Percentiles rank a stretch among this genome's conserved stretches.
Conservation (phyloP, 495 filamentous ascomycete genomes). For the Usnea hakonensis region DNA sequence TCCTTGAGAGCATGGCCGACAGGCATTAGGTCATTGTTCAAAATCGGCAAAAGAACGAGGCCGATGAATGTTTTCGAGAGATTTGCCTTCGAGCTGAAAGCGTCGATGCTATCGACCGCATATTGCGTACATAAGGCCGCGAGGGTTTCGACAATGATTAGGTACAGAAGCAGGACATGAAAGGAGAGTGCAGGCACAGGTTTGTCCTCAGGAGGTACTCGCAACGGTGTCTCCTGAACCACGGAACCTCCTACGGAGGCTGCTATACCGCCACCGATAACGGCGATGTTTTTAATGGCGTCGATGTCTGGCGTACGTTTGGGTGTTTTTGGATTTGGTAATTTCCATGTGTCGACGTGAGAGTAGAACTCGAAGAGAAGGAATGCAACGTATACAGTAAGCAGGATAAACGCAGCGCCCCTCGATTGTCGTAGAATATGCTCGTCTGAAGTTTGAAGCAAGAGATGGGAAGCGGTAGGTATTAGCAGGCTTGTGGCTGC, state of each 20-base stretch:
- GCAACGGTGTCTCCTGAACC: not conserved
- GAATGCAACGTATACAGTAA: not conserved
- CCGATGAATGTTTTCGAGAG: constrained; percentile 7
- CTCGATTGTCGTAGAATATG: not conserved
- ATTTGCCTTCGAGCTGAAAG: not conserved
- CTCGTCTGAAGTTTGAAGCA: not conserved
- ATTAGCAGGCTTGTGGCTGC: not conserved
- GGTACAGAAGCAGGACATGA: too few species aligned
- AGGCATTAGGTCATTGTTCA: constrained; percentile 10
- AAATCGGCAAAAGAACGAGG: constrained; percentile 7
- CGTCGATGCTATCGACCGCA: constrained; percentile 9
- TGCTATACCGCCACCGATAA: not conserved
- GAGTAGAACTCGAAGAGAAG: constrained; percentile 6
- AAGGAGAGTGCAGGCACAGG: too few species aligned
- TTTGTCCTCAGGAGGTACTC: not conserved
- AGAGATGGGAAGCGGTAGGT: not conserved
- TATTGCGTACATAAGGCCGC: constrained; percentile 7
- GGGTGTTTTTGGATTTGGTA: too few species aligned
- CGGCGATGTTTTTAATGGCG: not conserved
- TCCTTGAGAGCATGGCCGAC: constrained; percentile 6
- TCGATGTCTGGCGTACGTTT: not conserved
- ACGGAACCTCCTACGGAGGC: not conserved
- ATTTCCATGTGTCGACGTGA: not conserved
- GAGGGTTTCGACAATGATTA: not conserved
- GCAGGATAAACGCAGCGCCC: constrained; percentile 2